These are phyloP conservation scores for Podaxis sp. DNA, from an alignment of 768 basidiomycete genomes.

Conservation along the genomic window DNA sequence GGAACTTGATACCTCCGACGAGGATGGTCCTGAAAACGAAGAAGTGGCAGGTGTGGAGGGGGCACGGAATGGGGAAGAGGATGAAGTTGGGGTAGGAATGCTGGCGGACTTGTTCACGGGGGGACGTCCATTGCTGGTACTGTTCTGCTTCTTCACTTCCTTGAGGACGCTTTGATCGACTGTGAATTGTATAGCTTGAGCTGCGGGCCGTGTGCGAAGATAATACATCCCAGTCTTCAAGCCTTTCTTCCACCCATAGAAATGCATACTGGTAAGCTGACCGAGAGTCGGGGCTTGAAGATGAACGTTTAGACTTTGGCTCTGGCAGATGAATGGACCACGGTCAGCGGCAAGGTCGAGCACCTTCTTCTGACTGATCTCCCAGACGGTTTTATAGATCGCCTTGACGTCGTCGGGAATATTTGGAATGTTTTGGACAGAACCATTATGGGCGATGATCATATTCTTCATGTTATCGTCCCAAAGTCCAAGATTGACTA, in stretches of 20 bases:
- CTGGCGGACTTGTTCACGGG: slow-evolving; percentile 24
- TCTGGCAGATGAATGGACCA: slow-evolving; percentile 96
- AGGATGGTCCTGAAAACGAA: slow-evolving; percentile 12
- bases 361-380: slow-evolving; percentile 97
- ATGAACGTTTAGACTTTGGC: slow-evolving; percentile 93
- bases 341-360: slow-evolving; percentile 99
- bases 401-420: slow-evolving; percentile 93
- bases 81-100: slow-evolving; percentile 30
- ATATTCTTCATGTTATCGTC: slow-evolving; percentile 99
- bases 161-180: slow-evolving; percentile 81
- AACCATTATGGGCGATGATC: slow-evolving; percentile 96
- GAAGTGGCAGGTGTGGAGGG: slow-evolving; percentile 18
- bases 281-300: slow-evolving; percentile 85
- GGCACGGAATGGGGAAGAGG: slow-evolving; percentile 18
- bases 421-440: slow-evolving; percentile 79
- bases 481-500: slow-evolving; percentile 95
- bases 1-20: slow-evolving; percentile 18
- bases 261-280: slow-evolving; percentile 95
- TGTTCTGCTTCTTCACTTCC: slow-evolving; percentile 50
- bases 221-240: slow-evolving; percentile 99
- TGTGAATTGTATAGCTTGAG: slow-evolving; percentile 97
- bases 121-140: slow-evolving; percentile 25
- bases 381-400: slow-evolving; percentile 99
- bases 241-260: slow-evolving; percentile 99
- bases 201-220: slow-evolving; percentile 90